Evolutionary conservation across 768 basidiomycete genomes (phyloP).

Genomic region (Auricularia auricula-judae): DNA sequence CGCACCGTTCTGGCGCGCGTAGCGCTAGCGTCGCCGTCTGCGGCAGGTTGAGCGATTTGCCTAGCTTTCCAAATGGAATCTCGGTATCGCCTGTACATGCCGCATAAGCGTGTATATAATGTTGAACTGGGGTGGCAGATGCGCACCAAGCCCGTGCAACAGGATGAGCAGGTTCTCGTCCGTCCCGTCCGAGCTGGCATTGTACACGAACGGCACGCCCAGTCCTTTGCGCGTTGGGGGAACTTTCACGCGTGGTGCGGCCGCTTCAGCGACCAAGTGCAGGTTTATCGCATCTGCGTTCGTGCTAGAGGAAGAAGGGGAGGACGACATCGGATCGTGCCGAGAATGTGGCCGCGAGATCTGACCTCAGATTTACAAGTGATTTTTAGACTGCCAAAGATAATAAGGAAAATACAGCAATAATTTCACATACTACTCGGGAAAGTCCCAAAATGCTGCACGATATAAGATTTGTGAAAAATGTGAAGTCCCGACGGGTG

Average conservation of each 20-base stretch:
- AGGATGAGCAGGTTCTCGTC: conserved; percentile 80
- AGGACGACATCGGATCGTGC: no score
- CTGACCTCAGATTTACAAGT: no score
- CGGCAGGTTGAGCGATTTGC: conserved; percentile 64
- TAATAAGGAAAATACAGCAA: no score
- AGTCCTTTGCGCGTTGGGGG: neutral
- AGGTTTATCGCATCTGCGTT: no score
- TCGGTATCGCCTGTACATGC: conserved; percentile 62
- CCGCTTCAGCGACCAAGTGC: neutral
- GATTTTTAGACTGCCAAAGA: no score
- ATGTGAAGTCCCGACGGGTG: no score
- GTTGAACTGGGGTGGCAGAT: neutral
- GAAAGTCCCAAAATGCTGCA: no score
- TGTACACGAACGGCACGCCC: conserved; percentile 48
- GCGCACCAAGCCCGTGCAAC: conserved; percentile 74
- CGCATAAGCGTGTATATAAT: conserved; percentile 1
- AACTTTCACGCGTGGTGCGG: neutral
- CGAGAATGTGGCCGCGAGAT: no score
- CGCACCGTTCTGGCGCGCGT: conserved; percentile 67
- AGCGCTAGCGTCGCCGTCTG: conserved; percentile 81
- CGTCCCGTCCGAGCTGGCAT: conserved; percentile 67
- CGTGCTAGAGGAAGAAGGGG: no score
- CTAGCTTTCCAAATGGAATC: conserved; percentile 64
- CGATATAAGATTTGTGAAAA: no score
- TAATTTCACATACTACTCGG: no score